These are phyloP conservation scores for Nicotiana otophora DNA, from an alignment of 257 asterid genomes.

Conservation along the genomic window DNA sequence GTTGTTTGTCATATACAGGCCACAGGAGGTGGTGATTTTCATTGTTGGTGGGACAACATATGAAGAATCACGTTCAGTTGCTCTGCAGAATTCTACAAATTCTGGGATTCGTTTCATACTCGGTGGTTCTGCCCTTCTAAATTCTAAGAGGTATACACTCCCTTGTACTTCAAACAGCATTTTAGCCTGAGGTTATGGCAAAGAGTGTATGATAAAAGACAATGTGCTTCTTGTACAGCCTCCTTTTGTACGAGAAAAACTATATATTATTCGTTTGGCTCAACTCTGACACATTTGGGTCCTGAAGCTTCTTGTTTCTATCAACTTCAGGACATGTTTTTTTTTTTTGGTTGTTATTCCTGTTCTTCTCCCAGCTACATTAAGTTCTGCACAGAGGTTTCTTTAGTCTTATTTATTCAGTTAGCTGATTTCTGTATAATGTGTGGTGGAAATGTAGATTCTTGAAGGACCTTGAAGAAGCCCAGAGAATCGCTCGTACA, in stretches of 20 bases:
- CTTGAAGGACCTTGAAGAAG: conserved; percentile 90
- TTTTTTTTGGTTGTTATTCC: background rate
- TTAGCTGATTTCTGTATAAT: background rate
- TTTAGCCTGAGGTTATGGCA: background rate
- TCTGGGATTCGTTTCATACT: conserved; percentile 90
- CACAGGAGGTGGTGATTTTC: conserved; percentile 90
- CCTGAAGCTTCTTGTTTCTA: background rate
- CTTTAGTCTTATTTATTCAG: background rate
- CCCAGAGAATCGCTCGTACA: conserved; percentile 68
- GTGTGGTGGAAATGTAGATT: conserved; percentile 41
- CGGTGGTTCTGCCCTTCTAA: conserved; percentile 86
- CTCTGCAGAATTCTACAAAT: conserved; percentile 69
- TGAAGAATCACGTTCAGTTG: conserved; percentile 89
- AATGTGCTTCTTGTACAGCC: background rate
- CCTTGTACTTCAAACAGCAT: background rate
- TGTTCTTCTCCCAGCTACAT: background rate
- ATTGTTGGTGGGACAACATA: conserved; percentile 93
- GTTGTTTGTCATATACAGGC: conserved; percentile 35
- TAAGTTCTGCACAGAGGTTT: background rate
- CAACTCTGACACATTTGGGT: background rate
- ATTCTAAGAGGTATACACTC: conserved; percentile 66
- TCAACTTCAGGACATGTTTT: background rate
- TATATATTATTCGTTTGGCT: no score
- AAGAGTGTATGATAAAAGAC: background rate
- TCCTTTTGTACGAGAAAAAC: background rate